Percentiles rank a stretch among this genome's conserved stretches.
Evolutionary conservation across 192 early-diverging fungal species (phyloP).

Genomic region (Backusella tarrabulga): DNA sequence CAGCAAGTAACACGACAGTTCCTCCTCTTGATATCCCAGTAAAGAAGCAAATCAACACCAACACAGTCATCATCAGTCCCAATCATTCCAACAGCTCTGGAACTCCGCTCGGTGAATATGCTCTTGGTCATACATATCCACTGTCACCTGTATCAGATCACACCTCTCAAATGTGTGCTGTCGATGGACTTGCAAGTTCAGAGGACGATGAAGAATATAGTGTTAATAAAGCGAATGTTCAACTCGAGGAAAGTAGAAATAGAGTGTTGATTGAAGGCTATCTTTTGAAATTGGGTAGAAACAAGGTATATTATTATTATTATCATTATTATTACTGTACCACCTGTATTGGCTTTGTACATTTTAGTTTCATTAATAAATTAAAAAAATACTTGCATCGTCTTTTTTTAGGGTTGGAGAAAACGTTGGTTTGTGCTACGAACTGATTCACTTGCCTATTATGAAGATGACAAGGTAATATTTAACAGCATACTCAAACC

Average conservation of each 20-base stretch:
- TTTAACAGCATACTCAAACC: background rate
- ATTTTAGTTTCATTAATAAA: constrained; percentile 7
- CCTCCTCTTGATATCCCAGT: constrained; percentile 25
- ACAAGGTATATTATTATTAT: constrained; percentile 39
- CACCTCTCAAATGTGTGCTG: constrained; percentile 14
- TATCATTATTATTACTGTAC: background rate
- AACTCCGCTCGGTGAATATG: constrained; percentile 16
- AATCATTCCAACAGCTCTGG: background rate
- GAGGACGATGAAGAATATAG: constrained; percentile 35
- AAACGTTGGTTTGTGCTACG: constrained; percentile 66
- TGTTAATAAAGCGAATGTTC: constrained; percentile 28
- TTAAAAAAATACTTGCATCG: constrained; percentile 3
- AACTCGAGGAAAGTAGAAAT: constrained; percentile 44
- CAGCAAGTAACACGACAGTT: background rate
- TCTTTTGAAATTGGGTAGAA: constrained; percentile 51
- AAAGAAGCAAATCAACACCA: background rate
- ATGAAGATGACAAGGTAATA: constrained; percentile 57
- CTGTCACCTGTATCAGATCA: constrained; percentile 30
- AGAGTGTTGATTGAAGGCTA: constrained; percentile 52
- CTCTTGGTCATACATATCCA: constrained; percentile 23
- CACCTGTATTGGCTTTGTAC: background rate
- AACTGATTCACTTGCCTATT: constrained; percentile 54
- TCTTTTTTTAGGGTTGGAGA: constrained; percentile 46
- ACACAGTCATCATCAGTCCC: background rate
- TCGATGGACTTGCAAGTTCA: constrained; percentile 31